phyloP scores from a whole-genome alignment of 208 protist species.

The Balamuthia mandrillaris region DNA sequence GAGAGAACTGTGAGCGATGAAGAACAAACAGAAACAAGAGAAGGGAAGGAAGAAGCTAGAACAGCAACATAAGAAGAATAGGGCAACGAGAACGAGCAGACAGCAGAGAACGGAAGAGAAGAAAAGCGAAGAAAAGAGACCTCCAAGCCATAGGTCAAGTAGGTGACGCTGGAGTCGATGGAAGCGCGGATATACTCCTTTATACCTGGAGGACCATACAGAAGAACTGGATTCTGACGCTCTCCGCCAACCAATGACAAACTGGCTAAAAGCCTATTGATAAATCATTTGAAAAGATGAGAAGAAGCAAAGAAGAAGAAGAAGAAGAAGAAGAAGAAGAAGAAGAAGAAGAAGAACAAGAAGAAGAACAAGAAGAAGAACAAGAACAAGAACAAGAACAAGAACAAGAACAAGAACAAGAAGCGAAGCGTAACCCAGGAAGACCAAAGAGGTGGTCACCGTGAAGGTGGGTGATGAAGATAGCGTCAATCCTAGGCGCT shows the following conservation, averaged over 20 bases:
- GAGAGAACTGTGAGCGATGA: no score
- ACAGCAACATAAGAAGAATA: no score
- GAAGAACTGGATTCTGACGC: background rate
- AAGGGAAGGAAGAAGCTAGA: no score
- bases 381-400: no score
- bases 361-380: no score
- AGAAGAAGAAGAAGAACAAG: no score
- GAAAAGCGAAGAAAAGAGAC: background rate
- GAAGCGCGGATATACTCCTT: background rate
- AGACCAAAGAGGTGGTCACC: background rate
- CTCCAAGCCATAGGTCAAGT: conserved; percentile 34
- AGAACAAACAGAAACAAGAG: no score
- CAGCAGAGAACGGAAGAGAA: background rate
- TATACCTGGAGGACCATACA: conserved; percentile 30
- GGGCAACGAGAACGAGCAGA: background rate
- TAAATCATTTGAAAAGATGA: background rate
- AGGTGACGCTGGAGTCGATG: conserved; percentile 31
- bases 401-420: no score
- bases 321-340: no score
- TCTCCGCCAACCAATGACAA: conserved; percentile 45
- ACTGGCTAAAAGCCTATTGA: conserved; percentile 34
- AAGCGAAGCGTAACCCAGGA: background rate
- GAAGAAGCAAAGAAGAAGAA: background rate
- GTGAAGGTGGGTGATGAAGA: conserved; percentile 29
- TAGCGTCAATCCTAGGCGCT: background rate